Base-by-base conservation (phyloP, 768 basidiomycete genomes). In the Mycena alexandri region DNA sequence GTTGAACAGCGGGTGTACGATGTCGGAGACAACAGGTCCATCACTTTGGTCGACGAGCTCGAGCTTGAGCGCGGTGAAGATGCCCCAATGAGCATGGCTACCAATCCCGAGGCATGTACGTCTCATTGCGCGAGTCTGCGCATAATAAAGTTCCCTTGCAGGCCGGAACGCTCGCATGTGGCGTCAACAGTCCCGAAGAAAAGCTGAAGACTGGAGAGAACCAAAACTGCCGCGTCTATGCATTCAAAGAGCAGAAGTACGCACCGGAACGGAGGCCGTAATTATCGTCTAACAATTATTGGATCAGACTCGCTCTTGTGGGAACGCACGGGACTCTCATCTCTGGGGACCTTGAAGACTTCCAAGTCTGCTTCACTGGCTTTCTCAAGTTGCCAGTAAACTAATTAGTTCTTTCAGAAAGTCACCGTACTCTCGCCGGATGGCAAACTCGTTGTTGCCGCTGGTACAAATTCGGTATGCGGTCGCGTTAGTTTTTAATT, bases 41-140 rank as follows among this genome's bases (percentile, higher is more conserved):
- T 95, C 13, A 80, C 87, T 36, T 79, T 89, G 1, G 75, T 90
- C 25, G 78, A 87, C 71, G 95, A 98, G 76, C 82, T 90, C 53
- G 89, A 94, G 73, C 85, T 99, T 14, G 90, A 87, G 61, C 85
- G 78, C 34, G 92, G 89, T 41, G 96, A 96, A 76, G 98, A 99
- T 79, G 93, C 93, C 6, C 96, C 98, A n/a, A 98, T 96, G 94
- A 97, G 95, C 76, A 90, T 98, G 85, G 90, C 91, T 19, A 86
- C 88, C 14, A 80, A 92, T 75, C 78, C 82, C 11, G 77, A 88
- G 79, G 93, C 92, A 77, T 67, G 65, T 54, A 66, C 33, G 48
- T 66, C 52, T 56, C 36, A 10, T 34, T 36, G 21, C 61, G 43
- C 42, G 61, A 29, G 38, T 44, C 46, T 34, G 44, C 59, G 55